Percentiles rank a stretch among this genome's conserved stretches.
Conservation (phyloP, 1,284 basidiomycete genomes). For the Sanghuangporus sanghuang region DNA sequence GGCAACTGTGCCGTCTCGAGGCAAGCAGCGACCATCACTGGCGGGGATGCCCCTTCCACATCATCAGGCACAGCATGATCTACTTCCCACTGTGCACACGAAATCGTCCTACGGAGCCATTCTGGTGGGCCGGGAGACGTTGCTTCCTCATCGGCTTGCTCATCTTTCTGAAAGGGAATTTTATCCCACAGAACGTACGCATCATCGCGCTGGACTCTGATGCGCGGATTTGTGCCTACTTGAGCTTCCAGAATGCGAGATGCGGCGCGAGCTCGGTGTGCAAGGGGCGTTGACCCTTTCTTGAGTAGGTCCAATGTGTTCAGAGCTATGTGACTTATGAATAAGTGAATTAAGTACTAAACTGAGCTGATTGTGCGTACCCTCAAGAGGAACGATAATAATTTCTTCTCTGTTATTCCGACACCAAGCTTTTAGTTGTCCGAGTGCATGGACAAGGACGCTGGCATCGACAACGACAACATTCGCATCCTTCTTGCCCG, state of each 20-base stretch:
- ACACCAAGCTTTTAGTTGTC: conserved; percentile 80
- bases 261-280: conserved; percentile 76
- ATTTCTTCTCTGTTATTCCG: conserved; percentile 63
- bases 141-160: conserved; percentile 21
- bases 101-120: conserved; percentile 77
- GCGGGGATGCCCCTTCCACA: conserved; percentile 19
- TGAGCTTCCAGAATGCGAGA: conserved; percentile 79
- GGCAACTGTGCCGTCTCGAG: conserved; percentile 28
- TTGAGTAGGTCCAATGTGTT: conserved; percentile 93
- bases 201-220: conserved; percentile 71
- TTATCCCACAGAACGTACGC: conserved; percentile 76
- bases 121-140: conserved; percentile 43
- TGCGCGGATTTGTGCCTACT: conserved; percentile 72
- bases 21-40: conserved; percentile 22
- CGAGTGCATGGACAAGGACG: conserved; percentile 79
- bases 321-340: conserved; percentile 49
- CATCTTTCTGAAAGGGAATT: conserved; percentile 41
- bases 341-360: not conserved
- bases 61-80: conserved; percentile 18
- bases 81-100: conserved; percentile 71
- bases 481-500: conserved; percentile 56
- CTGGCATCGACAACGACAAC: conserved; percentile 82
- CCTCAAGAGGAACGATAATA: conserved; percentile 83
- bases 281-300: conserved; percentile 76
- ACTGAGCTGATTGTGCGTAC: conserved; percentile 40